A percentile compares a stretch with the other conserved stretches of the same genome.
These are phyloP conservation scores for Capsicum rhomboideum DNA, from an alignment of 257 asterid species.

Conservation along the genomic window DNA sequence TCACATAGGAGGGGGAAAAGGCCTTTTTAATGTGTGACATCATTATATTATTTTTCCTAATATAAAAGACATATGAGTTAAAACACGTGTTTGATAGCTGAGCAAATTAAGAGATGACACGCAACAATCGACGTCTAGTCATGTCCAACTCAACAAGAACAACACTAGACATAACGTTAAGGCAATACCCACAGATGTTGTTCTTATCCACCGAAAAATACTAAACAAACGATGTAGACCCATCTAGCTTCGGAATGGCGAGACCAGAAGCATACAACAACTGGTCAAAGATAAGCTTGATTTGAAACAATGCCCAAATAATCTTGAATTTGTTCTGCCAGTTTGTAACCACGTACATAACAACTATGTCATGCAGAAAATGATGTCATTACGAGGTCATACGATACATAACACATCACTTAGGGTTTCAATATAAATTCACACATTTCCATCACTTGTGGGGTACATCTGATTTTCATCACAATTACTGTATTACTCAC, in stretches of 20 bases:
- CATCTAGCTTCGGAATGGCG: background rate
- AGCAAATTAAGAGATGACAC: background rate
- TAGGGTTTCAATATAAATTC: background rate
- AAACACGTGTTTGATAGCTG: background rate
- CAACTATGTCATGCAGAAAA: background rate
- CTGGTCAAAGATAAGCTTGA: background rate
- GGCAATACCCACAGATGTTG: background rate
- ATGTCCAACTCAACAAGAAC: background rate
- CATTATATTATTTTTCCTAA: background rate
- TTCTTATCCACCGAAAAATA: background rate
- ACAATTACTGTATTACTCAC: no score
- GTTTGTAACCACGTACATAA: background rate
- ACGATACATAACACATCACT: background rate
- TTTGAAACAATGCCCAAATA: background rate
- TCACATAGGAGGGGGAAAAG: background rate
- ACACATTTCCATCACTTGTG: no score
- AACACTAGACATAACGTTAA: background rate
- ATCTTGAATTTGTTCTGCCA: background rate
- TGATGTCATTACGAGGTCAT: background rate
- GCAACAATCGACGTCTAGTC: background rate
- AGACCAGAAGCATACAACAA: background rate
- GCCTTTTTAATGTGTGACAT: background rate
- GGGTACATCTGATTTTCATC: no score
- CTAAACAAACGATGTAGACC: background rate
- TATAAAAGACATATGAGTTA: background rate